These are phyloP conservation scores for Panaeolus cyanescens DNA, from an alignment of 768 basidiomycete species.

Conservation along the genomic window DNA sequence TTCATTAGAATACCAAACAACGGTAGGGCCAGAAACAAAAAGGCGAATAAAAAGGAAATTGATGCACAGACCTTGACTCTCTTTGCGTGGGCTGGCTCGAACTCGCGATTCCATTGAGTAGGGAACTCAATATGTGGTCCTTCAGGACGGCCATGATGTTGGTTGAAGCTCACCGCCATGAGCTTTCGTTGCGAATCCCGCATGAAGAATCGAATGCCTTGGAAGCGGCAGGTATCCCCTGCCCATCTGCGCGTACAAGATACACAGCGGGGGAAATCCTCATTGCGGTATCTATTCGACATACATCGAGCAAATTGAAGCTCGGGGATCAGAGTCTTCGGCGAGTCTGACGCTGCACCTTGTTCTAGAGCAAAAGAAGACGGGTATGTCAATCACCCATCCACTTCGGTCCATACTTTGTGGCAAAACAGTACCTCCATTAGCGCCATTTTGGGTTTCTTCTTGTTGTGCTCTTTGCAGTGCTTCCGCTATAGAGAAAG, in stretches of 20 bases:
- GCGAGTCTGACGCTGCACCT: neutral
- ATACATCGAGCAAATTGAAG: slow-evolving; percentile 82
- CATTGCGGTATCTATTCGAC: slow-evolving; percentile 75
- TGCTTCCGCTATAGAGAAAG: slow-evolving; percentile 10
- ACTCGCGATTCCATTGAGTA: slow-evolving; percentile 61
- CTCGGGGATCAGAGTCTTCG: slow-evolving; percentile 53
- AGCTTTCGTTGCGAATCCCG: slow-evolving; percentile 60
- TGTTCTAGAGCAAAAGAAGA: neutral
- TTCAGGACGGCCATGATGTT: slow-evolving; percentile 55
- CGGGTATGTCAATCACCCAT: neutral
- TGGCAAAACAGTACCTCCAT: neutral
- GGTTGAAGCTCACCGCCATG: slow-evolving; percentile 70
- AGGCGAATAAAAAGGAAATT: neutral
- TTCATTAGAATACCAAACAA: neutral
- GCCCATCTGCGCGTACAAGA: slow-evolving; percentile 87
- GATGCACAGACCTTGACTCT: slow-evolving; percentile 56
- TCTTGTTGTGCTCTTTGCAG: slow-evolving; percentile 12
- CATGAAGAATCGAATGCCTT: slow-evolving; percentile 79
- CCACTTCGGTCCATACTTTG: neutral
- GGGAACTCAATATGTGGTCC: slow-evolving; percentile 67
- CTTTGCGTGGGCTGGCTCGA: slow-evolving; percentile 50
- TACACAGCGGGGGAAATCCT: slow-evolving; percentile 78
- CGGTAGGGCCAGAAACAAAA: neutral
- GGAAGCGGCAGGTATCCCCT: slow-evolving; percentile 85
- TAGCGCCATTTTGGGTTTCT: neutral